phyloP scores from a whole-genome alignment of 768 basidiomycete species.

The Lactarius quietus region DNA sequence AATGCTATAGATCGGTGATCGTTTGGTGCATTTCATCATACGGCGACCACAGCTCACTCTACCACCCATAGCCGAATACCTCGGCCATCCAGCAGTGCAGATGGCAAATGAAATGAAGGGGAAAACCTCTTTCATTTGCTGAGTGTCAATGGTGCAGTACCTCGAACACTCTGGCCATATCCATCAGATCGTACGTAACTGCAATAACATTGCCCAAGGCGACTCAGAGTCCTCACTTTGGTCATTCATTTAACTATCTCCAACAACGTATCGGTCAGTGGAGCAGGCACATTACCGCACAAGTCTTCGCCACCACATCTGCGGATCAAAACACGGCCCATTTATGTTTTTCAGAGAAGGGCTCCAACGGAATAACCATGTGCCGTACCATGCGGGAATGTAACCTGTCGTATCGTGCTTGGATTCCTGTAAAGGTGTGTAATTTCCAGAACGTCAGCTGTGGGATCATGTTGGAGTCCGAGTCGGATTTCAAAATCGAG shows the following conservation, averaged over 20 bases:
- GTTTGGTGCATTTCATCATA: not conserved
- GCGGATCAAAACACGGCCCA: slow-evolving; percentile 88
- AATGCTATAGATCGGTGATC: not conserved
- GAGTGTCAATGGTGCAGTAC: not conserved
- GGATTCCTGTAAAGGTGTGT: slow-evolving; percentile 69
- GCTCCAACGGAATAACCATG: slow-evolving; percentile 77
- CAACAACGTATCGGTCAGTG: not conserved
- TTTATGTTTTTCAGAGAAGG: slow-evolving; percentile 89
- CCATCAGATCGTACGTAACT: not conserved
- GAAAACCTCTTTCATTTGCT: not conserved
- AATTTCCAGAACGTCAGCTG: not conserved
- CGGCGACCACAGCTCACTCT: not conserved
- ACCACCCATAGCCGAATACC: not conserved
- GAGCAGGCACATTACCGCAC: not conserved
- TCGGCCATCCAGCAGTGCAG: not conserved
- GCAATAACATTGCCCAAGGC: not conserved
- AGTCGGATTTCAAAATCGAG: slow-evolving; percentile 24
- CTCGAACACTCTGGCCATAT: not conserved
- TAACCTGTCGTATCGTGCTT: slow-evolving; percentile 66
- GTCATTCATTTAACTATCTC: not conserved
- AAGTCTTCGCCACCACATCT: slow-evolving; percentile 67
- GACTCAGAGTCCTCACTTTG: not conserved
- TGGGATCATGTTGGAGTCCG: no score
- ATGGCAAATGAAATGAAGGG: no score
- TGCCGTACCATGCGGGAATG: slow-evolving; percentile 44